phyloP scores from a whole-genome alignment of 306 rosid species.

The Cicer arietinum region DNA sequence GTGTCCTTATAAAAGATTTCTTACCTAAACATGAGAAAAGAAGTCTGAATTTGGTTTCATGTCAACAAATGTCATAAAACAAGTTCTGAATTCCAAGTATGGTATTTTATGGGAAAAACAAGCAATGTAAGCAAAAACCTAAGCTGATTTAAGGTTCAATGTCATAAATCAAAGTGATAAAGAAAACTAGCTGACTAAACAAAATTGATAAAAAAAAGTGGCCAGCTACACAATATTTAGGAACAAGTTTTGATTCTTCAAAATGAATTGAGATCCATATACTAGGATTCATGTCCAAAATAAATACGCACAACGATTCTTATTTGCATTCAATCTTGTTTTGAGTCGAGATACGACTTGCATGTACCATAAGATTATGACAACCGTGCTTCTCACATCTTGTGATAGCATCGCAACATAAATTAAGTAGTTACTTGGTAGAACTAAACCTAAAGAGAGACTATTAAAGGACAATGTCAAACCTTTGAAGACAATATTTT shows the following conservation, averaged over 20 bases:
- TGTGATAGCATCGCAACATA: conserved; percentile 1
- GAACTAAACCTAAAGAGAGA: conserved; percentile 13
- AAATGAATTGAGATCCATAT: background rate
- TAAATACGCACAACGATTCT: background rate
- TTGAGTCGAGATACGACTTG: background rate
- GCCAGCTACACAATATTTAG: background rate
- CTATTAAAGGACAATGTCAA: conserved; percentile 32
- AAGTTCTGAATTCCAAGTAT: background rate
- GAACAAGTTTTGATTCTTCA: background rate
- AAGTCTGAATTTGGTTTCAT: conserved; percentile 32
- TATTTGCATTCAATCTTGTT: background rate
- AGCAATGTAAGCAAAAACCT: background rate
- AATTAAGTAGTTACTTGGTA: conserved; percentile 10
- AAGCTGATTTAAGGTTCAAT: background rate
- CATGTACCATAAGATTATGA: background rate
- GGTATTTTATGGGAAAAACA: background rate
- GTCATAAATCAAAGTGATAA: background rate
- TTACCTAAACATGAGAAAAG: conserved; percentile 64
- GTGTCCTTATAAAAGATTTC: conserved; percentile 74
- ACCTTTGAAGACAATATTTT: conserved; percentile 82
- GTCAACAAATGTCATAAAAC: background rate
- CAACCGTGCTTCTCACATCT: background rate
- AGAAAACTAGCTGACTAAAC: background rate
- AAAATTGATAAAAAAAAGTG: background rate
- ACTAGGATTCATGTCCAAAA: background rate